Evolutionary conservation across 805 yeast genomes (phyloP).

Genomic region (Ogataea kodamae): DNA sequence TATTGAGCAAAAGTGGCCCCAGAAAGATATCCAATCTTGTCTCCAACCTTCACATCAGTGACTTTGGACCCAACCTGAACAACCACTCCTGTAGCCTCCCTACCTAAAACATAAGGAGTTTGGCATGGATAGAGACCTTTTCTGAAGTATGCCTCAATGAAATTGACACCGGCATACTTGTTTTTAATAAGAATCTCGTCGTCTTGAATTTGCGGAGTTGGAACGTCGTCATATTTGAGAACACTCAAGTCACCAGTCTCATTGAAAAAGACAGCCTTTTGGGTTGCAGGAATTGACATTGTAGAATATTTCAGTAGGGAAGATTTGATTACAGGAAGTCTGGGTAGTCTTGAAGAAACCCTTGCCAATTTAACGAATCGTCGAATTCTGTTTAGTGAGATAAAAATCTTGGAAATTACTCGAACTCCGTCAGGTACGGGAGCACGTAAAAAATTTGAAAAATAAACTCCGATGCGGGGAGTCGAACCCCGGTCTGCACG

Average conservation of each 20-base stretch:
- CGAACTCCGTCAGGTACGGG: too few species aligned
- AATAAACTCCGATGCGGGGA: slow-evolving; percentile 15
- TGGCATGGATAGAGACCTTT: slow-evolving; percentile 65
- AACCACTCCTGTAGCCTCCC: slow-evolving; percentile 67
- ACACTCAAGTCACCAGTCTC: slow-evolving; percentile 59
- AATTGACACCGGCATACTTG: slow-evolving; percentile 75
- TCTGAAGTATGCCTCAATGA: slow-evolving; percentile 80
- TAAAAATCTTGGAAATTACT: too few species aligned
- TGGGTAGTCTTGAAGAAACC: too few species aligned
- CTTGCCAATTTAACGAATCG: too few species aligned
- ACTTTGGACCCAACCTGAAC: slow-evolving; percentile 63
- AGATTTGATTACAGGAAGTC: not conserved
- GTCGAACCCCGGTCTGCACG: slow-evolving; percentile 41
- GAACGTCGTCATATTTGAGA: slow-evolving; percentile 52
- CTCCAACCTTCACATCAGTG: slow-evolving; percentile 57
- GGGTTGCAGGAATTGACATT: slow-evolving; percentile 46
- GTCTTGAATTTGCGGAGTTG: slow-evolving; percentile 54
- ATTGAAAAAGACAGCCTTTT: slow-evolving; percentile 52
- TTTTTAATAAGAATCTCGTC: slow-evolving; percentile 69
- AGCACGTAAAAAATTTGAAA: too few species aligned
- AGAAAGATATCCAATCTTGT: slow-evolving; percentile 58
- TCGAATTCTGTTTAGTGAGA: too few species aligned
- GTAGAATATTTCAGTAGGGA: not conserved
- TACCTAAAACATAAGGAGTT: slow-evolving; percentile 65
- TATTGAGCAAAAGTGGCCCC: slow-evolving; percentile 68